A percentile compares a stretch with the other conserved stretches of the same genome.
phyloP scores from a whole-genome alignment of 257 asterid species.

The Gentiana macrophylla region DNA sequence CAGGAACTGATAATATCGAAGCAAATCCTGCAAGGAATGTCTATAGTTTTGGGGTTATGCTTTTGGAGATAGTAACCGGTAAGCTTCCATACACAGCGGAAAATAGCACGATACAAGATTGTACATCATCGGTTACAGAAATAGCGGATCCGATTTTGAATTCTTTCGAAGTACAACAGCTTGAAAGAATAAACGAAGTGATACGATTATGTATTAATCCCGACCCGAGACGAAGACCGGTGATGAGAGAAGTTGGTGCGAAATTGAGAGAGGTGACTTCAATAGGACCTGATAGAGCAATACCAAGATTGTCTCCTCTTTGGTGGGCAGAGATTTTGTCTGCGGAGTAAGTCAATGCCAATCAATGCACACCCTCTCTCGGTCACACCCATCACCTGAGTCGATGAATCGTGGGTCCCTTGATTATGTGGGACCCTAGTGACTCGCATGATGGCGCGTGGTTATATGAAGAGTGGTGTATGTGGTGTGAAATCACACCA shows the following conservation, averaged over 20 bases:
- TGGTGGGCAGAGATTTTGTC: constrained; percentile 90
- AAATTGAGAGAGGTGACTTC: constrained; percentile 57
- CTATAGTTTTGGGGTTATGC: constrained; percentile 63
- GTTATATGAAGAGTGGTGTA: too few species aligned
- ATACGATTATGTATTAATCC: constrained; percentile 42
- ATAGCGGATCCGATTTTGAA: constrained; percentile 55
- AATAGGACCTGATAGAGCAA: constrained; percentile 58
- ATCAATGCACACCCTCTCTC: too few species aligned
- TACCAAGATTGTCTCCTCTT: constrained; percentile 59
- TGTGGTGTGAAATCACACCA: too few species aligned
- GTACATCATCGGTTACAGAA: constrained; percentile 44
- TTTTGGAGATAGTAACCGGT: constrained; percentile 66
- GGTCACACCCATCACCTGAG: too few species aligned
- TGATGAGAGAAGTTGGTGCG: constrained; percentile 38
- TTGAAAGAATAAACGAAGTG: constrained; percentile 35
- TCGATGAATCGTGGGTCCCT: too few species aligned
- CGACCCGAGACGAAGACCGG: constrained; percentile 36
- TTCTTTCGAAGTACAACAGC: constrained; percentile 37
- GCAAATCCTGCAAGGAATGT: constrained; percentile 35
- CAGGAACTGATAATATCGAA: constrained; percentile 19
- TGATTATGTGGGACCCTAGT: too few species aligned
- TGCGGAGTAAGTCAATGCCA: constrained; percentile 11
- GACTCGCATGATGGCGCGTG: too few species aligned
- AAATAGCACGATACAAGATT: constrained; percentile 23
- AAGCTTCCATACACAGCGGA: constrained; percentile 56